Evolutionary conservation across 352 stramenopile genomes (phyloP).

Genomic region (Pythium myriotylum): DNA sequence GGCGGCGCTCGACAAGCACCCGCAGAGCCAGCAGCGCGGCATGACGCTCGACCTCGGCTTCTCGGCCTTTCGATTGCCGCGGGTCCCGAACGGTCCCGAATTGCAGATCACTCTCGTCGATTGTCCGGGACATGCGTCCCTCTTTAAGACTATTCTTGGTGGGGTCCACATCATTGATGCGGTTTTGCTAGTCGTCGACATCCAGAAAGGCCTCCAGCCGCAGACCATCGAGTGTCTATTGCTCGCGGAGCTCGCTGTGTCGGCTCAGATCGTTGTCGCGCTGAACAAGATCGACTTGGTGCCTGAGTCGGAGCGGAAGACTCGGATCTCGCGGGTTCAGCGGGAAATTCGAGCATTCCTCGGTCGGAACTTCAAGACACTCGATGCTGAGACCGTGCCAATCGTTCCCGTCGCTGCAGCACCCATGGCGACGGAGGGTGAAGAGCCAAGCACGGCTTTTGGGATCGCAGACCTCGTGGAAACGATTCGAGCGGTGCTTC

Average conservation of each 20-base stretch:
- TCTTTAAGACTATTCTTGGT: slow-evolving; percentile 99
- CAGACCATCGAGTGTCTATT: slow-evolving; percentile 99
- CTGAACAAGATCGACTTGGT: slow-evolving; percentile 99
- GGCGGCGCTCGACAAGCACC: slow-evolving; percentile 97
- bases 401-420: slow-evolving; percentile 87
- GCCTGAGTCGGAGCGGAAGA: slow-evolving; percentile 54
- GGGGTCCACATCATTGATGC: slow-evolving; percentile 99
- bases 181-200: slow-evolving; percentile 97
- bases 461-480: slow-evolving; percentile 80
- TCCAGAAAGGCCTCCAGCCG: slow-evolving; percentile 96
- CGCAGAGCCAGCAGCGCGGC: slow-evolving; percentile 94
- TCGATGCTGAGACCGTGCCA: slow-evolving; percentile 60
- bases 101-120: slow-evolving; percentile 96
- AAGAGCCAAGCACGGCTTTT: slow-evolving; percentile 6
- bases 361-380: slow-evolving; percentile 35
- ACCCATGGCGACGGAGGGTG: slow-evolving; percentile 21
- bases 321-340: slow-evolving; percentile 63
- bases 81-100: slow-evolving; percentile 30
- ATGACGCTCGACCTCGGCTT: slow-evolving; percentile 99
- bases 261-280: slow-evolving; percentile 89
- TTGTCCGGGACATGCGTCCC: slow-evolving; percentile 96
- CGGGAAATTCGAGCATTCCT: slow-evolving; percentile 74
- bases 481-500: slow-evolving; percentile 37
- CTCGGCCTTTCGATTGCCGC: slow-evolving; percentile 90
- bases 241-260: slow-evolving; percentile 91